A percentile compares a stretch with the other conserved stretches of the same genome.
These are phyloP conservation scores for Coccomyxa subellipsoidea DNA, from an alignment of 163 green algal species.

Conservation along the genomic window DNA sequence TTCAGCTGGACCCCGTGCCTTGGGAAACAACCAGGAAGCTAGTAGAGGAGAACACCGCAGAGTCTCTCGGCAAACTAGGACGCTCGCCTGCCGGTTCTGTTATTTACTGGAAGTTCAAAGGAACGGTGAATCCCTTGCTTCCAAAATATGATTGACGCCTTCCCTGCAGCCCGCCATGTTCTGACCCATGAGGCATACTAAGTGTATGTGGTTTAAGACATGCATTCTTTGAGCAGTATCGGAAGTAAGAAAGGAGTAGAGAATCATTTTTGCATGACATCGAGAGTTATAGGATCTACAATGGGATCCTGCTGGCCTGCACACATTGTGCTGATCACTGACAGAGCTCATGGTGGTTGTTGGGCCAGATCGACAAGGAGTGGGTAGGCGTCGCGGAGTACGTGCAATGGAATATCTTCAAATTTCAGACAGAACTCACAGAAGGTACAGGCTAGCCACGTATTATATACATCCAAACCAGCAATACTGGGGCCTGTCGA, in stretches of 20 bases:
- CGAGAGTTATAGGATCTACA: too few species aligned
- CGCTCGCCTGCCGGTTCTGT: conserved; percentile 27
- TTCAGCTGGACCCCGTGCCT: conserved; percentile 10
- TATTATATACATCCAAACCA: not conserved
- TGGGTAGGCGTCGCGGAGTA: conserved; percentile 40
- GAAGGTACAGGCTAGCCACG: conserved; percentile 11
- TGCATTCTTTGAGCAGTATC: too few species aligned
- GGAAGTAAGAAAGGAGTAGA: too few species aligned
- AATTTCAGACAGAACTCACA: conserved; percentile 11
- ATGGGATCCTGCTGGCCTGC: too few species aligned
- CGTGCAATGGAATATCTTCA: conserved; percentile 33
- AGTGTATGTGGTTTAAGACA: too few species aligned
- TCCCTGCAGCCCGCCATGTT: too few species aligned
- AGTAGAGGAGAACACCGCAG: conserved; percentile 22
- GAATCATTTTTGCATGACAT: too few species aligned
- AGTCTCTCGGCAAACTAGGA: conserved; percentile 35
- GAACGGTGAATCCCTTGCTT: conserved; percentile 23
- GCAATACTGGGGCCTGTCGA: not conserved
- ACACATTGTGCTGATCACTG: too few species aligned
- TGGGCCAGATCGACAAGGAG: conserved; percentile 1
- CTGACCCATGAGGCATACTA: too few species aligned
- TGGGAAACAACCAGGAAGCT: conserved; percentile 5
- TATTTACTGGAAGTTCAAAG: conserved; percentile 32
- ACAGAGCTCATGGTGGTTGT: too few species aligned
- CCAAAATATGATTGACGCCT: too few species aligned